A percentile compares a stretch with the other conserved stretches of the same genome.
Evolutionary conservation across 108 stramenopile genomes (phyloP).

Genomic region (Skeletonema menzelii): DNA sequence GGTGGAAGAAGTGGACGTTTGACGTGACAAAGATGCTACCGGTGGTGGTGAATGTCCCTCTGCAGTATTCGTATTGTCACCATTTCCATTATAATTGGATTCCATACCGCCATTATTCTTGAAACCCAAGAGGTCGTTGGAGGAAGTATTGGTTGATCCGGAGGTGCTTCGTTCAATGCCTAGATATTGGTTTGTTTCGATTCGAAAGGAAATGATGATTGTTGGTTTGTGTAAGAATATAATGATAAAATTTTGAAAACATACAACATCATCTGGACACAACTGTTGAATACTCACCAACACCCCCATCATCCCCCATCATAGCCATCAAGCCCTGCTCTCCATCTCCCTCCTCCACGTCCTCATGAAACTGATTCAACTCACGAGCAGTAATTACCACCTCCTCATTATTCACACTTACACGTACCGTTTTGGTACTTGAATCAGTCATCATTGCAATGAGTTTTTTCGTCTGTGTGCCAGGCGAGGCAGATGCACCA

Average conservation of each 20-base stretch:
- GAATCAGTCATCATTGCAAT: slow-evolving; percentile 6
- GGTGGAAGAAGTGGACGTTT: background rate
- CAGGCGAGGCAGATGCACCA: background rate
- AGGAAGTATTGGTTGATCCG: background rate
- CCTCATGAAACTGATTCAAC: too few species aligned
- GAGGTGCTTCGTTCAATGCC: background rate
- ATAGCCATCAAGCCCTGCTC: slow-evolving; percentile 4
- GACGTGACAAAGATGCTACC: background rate
- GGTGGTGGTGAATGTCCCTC: too few species aligned
- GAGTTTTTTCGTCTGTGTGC: background rate
- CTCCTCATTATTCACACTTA: slow-evolving; percentile 7
- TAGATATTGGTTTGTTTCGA: background rate
- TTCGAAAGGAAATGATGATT: background rate
- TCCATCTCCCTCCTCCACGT: slow-evolving; percentile 12
- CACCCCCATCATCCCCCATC: background rate
- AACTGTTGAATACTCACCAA: background rate
- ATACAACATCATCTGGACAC: background rate
- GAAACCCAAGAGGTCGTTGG: too few species aligned
- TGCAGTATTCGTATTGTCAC: background rate
- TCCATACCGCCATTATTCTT: background rate
- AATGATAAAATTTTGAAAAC: background rate
- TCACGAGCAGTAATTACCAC: background rate
- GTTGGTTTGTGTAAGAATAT: background rate
- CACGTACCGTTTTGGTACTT: background rate
- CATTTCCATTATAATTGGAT: background rate